Conservation (phyloP, 805 yeast species). For the Candida qinlingensis region DNA sequence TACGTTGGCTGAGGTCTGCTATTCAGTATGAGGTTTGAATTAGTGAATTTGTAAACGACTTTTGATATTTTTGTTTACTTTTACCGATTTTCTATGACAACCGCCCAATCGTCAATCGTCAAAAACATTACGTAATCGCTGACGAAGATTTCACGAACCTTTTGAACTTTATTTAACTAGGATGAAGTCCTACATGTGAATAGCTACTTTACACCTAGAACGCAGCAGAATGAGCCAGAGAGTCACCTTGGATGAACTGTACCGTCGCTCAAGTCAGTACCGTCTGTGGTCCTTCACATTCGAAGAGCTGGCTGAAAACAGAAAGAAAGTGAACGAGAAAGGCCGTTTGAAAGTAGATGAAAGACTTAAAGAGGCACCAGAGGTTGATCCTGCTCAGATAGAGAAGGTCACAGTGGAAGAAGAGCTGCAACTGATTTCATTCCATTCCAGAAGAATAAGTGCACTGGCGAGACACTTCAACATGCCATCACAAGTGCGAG, state of each 20-base stretch:
- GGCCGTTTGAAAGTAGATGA: constrained; percentile 39
- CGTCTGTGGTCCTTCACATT: constrained; percentile 78
- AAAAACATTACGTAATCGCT: no score
- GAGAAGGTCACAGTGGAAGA: constrained; percentile 55
- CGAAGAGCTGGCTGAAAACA: constrained; percentile 45
- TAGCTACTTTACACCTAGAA: neutral
- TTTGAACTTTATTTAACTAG: no score
- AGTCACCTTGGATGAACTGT: constrained; percentile 78
- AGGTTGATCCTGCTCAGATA: constrained; percentile 27
- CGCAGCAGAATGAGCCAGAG: constrained; percentile 21
- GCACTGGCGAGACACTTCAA: constrained; percentile 68
- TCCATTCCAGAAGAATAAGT: constrained; percentile 66
- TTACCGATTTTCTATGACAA: no score
- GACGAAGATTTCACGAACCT: no score
- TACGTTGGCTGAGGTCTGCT: no score
- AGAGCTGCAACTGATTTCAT: constrained; percentile 60
- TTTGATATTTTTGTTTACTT: no score
- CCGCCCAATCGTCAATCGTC: no score
- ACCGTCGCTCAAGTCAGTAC: constrained; percentile 82
- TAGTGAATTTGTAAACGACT: no score
- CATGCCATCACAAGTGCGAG: constrained; percentile 81
- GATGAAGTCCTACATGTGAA: no score
- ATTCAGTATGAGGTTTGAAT: no score
- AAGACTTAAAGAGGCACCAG: constrained; percentile 26
- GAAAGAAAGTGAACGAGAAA: constrained; percentile 46